phyloP scores from a whole-genome alignment of 495 filamentous ascomycete species.

The Aspergillus taichungensis region DNA sequence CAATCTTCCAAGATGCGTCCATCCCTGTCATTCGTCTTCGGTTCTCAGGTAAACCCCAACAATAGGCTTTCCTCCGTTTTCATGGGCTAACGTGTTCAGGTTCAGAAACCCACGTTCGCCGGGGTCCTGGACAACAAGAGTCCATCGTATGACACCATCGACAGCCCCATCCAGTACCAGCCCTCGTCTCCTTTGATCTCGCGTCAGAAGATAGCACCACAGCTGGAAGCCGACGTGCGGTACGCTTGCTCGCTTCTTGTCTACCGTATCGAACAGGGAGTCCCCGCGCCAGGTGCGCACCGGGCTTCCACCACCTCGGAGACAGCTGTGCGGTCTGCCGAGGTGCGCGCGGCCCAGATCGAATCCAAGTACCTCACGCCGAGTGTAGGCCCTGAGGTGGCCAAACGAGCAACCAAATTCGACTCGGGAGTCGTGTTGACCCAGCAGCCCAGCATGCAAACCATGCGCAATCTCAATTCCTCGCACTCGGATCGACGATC shows the following conservation, averaged over 20 bases:
- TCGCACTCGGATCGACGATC: constrained; percentile 7
- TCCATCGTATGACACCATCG: constrained; percentile 13
- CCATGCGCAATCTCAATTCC: constrained; percentile 6
- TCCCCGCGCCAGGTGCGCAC: constrained; percentile 3
- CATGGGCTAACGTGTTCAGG: not conserved
- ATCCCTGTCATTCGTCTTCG: constrained; percentile 12
- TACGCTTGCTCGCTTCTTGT: constrained; percentile 14
- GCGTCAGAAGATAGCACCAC: constrained; percentile 11
- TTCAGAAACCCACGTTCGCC: constrained; percentile 12
- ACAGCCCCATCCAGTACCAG: constrained; percentile 3
- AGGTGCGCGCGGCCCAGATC: constrained; percentile 1
- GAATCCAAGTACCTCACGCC: constrained; percentile 6
- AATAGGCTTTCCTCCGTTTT: not conserved
- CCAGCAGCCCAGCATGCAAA: constrained; percentile 13
- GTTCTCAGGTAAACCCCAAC: constrained; percentile 5
- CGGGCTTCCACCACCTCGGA: not conserved
- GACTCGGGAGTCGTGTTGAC: constrained; percentile 15
- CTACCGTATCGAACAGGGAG: constrained; percentile 13
- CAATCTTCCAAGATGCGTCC: constrained; percentile 5
- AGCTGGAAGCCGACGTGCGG: constrained; percentile 10
- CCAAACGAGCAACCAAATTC: constrained; percentile 5
- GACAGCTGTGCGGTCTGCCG: too few species aligned
- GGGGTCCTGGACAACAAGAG: constrained; percentile 3
- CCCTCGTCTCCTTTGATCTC: constrained; percentile 6
- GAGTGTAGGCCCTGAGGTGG: constrained; percentile 1